Evolutionary conservation across 371 early-diverging fungal genomes (phyloP).

Genomic region (Dipsacomyces acuminosporus): DNA sequence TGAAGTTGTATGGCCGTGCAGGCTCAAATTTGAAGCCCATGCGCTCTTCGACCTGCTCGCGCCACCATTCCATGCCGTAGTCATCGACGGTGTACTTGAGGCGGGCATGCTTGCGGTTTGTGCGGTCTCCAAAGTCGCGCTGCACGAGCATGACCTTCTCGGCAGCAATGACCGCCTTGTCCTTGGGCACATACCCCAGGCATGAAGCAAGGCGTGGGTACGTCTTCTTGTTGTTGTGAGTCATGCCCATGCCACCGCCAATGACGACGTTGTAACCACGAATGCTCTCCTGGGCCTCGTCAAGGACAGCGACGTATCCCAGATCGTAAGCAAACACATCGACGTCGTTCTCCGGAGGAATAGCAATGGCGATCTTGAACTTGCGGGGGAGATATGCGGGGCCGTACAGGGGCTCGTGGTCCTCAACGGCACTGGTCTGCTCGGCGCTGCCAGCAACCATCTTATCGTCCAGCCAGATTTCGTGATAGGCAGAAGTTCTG

Average conservation of each 20-base stretch:
- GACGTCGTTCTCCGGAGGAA: slow-evolving; percentile 93
- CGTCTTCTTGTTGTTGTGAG: slow-evolving; percentile 94
- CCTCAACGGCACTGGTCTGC: slow-evolving; percentile 57
- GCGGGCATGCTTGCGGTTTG: slow-evolving; percentile 95
- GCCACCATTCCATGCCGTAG: slow-evolving; percentile 85
- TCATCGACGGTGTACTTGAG: slow-evolving; percentile 96
- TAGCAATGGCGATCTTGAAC: slow-evolving; percentile 91
- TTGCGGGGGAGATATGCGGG: slow-evolving; percentile 89
- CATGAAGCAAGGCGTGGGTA: slow-evolving; percentile 79
- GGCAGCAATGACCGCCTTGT: slow-evolving; percentile 69
- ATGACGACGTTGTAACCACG: slow-evolving; percentile 89
- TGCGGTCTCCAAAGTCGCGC: slow-evolving; percentile 89
- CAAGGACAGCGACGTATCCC: slow-evolving; percentile 84
- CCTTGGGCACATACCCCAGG: slow-evolving; percentile 74
- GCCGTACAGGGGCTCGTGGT: slow-evolving; percentile 88
- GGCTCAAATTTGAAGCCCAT: slow-evolving; percentile 66
- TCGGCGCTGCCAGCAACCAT: slow-evolving; percentile 64
- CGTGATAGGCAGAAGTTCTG: slow-evolving; percentile 85
- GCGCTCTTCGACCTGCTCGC: slow-evolving; percentile 73
- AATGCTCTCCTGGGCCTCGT: slow-evolving; percentile 60
- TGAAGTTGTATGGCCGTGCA: slow-evolving; percentile 67
- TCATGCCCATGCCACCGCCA: slow-evolving; percentile 97
- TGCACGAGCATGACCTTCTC: slow-evolving; percentile 88
- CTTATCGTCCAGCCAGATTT: slow-evolving; percentile 92
- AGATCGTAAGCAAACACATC: slow-evolving; percentile 93